Conservation (phyloP, 2,329 filamentous ascomycete species). For the Colletotrichum australisinense region DNA sequence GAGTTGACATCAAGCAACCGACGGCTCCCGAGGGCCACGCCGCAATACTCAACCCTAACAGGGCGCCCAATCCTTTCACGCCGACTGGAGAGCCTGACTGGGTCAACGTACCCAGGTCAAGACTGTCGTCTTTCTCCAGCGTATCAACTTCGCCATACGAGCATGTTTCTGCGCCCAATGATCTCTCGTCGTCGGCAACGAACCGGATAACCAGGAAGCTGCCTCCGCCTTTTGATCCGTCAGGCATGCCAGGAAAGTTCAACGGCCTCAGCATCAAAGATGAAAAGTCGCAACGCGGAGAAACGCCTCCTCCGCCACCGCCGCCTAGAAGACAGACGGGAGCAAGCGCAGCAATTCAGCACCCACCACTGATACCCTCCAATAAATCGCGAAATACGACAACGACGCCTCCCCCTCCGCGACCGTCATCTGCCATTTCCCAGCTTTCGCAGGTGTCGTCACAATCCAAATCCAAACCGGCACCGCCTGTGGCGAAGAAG, state of each 20-base stretch:
- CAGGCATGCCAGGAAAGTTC: constrained; percentile 57
- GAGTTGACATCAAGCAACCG: constrained; percentile 77
- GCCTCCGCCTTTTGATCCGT: constrained; percentile 62
- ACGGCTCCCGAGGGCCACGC: constrained; percentile 59
- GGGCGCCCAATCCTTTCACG: constrained; percentile 85
- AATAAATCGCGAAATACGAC: constrained; percentile 36
- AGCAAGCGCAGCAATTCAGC: constrained; percentile 8
- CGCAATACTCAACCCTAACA: constrained; percentile 76
- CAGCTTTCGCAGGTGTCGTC: constrained; percentile 46
- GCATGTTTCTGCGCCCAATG: constrained; percentile 62
- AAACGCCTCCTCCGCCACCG: constrained; percentile 58
- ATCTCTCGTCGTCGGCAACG: constrained; percentile 58
- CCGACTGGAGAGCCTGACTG: constrained; percentile 83
- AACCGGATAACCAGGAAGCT: constrained; percentile 61
- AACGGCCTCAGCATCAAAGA: constrained; percentile 57
- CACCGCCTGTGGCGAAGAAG: constrained; percentile 73
- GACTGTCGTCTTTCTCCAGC: constrained; percentile 65
- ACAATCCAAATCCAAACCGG: constrained; percentile 50
- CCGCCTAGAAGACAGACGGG: constrained; percentile 55
- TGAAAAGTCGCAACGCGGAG: constrained; percentile 48
- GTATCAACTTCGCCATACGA: constrained; percentile 71
- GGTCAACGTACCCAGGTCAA: constrained; percentile 73
- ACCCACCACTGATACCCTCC: constrained; percentile 27
- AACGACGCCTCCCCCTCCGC: constrained; percentile 42
- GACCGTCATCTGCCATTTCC: constrained; percentile 50